A percentile compares a stretch with the other conserved stretches of the same genome.
Conservation (phyloP, 2,329 filamentous ascomycete species). For the Fusarium solani-melongenae region DNA sequence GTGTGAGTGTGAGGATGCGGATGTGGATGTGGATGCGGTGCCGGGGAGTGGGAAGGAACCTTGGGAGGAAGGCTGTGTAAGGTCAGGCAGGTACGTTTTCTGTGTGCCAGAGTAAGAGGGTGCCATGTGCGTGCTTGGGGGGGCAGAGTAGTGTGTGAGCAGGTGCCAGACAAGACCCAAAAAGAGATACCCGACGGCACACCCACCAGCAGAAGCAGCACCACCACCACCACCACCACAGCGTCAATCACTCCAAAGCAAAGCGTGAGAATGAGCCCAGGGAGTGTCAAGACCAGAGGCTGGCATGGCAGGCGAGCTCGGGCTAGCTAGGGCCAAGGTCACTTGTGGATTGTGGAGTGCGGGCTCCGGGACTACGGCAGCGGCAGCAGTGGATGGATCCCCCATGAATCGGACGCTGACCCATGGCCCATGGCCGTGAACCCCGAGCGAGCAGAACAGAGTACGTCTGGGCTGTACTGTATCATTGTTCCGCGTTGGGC, state of each 20-base stretch:
- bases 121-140: conserved; percentile 19
- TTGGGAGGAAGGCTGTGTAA: conserved; percentile 37
- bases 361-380: conserved; percentile 40
- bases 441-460: conserved; percentile 29
- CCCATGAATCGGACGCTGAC: conserved; percentile 34
- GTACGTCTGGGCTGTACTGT: background rate
- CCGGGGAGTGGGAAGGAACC: conserved; percentile 33
- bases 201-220: conserved; percentile 30
- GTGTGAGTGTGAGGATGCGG: conserved; percentile 22
- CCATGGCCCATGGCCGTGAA: conserved; percentile 30
- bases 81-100: conserved; percentile 25
- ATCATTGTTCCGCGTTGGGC: conserved; percentile 32
- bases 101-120: conserved; percentile 21
- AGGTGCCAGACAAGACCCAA: conserved; percentile 12
- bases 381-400: conserved; percentile 32
- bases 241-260: conserved; percentile 18
- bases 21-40: conserved; percentile 14
- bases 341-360: conserved; percentile 36
- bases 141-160: background rate
- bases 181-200: conserved; percentile 24
- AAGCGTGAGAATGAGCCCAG: conserved; percentile 33
- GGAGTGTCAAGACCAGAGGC: conserved; percentile 18
- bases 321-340: conserved; percentile 17
- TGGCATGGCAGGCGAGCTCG: conserved; percentile 20
- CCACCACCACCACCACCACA: background rate